Conservation (phyloP, 1,139 yeast species). For the Pichia sp. region DNA sequence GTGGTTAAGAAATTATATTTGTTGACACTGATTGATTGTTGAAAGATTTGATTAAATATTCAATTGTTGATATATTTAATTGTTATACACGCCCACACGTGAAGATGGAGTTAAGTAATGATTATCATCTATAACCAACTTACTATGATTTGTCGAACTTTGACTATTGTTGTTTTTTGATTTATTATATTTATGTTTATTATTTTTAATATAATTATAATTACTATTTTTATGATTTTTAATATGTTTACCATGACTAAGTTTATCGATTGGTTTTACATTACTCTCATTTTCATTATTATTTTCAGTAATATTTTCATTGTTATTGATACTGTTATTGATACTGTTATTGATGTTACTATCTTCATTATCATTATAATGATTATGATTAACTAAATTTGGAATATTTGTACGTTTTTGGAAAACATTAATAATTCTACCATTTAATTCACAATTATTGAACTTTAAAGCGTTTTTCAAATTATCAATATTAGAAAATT, state of each 20-base stretch:
- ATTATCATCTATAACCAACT: conserved; percentile 11
- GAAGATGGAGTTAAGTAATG: conserved; percentile 15
- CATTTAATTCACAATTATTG: conserved; percentile 61
- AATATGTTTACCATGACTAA: background rate
- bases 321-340: background rate
- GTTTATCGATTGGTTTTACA: background rate
- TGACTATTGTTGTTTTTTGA: background rate
- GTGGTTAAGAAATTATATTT: background rate
- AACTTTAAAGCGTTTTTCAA: conserved; percentile 62
- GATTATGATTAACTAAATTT: background rate
- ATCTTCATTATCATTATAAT: background rate
- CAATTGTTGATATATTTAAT: background rate
- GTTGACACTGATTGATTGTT: background rate
- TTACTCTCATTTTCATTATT: background rate
- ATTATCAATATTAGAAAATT: conserved; percentile 57
- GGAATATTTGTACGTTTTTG: conserved; percentile 81
- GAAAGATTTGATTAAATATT: background rate
- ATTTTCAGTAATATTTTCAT: background rate
- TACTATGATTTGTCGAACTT: background rate
- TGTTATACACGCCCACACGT: conserved; percentile 13
- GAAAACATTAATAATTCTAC: conserved; percentile 61
- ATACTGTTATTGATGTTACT: background rate
- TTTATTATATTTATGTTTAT: background rate
- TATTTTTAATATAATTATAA: background rate
- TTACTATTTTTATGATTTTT: background rate